Percentiles rank a stretch among this genome's conserved stretches.
Evolutionary conservation across 768 basidiomycete species (phyloP).

Genomic region (Psilocybe tampanensis): DNA sequence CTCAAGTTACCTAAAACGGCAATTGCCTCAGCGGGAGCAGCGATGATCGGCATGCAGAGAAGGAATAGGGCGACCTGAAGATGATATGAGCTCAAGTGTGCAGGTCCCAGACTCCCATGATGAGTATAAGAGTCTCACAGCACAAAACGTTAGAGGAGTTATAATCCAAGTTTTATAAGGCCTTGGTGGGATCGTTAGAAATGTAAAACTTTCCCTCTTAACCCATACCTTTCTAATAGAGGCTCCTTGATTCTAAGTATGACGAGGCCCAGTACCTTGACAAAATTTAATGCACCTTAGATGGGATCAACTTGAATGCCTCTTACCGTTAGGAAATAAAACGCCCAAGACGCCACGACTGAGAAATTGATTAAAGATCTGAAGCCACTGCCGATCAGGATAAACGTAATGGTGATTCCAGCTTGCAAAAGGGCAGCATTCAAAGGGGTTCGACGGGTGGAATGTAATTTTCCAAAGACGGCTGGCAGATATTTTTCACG

Average conservation of each 20-base stretch:
- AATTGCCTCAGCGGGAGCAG: conserved; percentile 86
- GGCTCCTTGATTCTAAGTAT: conserved; percentile 92
- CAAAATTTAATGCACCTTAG: background rate
- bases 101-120: no score
- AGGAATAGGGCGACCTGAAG: conserved; percentile 88
- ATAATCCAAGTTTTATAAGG: conserved; percentile 93
- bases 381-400: conserved; percentile 88
- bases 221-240: conserved; percentile 69
- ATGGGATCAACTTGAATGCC: background rate
- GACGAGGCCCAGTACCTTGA: conserved; percentile 82
- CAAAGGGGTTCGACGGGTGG: conserved; percentile 77
- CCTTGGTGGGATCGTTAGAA: conserved; percentile 38
- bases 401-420: conserved; percentile 72
- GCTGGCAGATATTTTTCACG: conserved; percentile 86
- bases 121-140: no score
- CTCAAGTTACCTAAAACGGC: conserved; percentile 75
- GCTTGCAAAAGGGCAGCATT: conserved; percentile 88
- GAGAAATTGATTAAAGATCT: conserved; percentile 88
- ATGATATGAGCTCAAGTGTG: background rate
- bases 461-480: conserved; percentile 78
- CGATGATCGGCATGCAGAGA: conserved; percentile 92
- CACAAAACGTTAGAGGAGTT: conserved; percentile 90
- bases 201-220: background rate
- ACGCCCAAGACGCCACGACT: conserved; percentile 84
- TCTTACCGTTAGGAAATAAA: conserved; percentile 82